Percentiles rank a stretch among this genome's conserved stretches.
These are phyloP conservation scores for Phytopythium vexans DNA, from an alignment of 352 stramenopile genomes.

Conservation along the genomic window DNA sequence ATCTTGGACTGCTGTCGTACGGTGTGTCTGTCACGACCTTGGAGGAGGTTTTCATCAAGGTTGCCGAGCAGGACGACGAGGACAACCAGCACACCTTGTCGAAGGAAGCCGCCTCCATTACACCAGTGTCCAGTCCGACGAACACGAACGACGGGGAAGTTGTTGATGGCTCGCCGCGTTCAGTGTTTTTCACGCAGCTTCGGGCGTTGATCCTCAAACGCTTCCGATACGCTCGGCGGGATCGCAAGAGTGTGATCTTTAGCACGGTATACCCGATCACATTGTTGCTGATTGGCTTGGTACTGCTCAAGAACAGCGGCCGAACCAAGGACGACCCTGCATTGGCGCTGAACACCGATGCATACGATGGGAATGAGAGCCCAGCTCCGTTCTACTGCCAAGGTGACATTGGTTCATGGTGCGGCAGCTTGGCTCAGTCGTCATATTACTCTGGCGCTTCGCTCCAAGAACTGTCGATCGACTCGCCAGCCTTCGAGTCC, in stretches of 20 bases:
- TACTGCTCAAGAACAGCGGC: constrained; percentile 32
- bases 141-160: neutral
- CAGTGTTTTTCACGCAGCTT: constrained; percentile 38
- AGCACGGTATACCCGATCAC: constrained; percentile 50
- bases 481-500: constrained; percentile 27
- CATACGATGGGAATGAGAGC: constrained; percentile 29
- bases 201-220: constrained; percentile 53
- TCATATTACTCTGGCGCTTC: too few relatives aligned
- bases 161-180: neutral
- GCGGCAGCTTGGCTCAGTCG: too few relatives aligned
- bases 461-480: neutral
- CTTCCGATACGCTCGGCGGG: constrained; percentile 49
- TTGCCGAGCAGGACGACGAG: constrained; percentile 40
- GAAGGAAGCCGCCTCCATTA: constrained; percentile 14
- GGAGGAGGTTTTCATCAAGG: constrained; percentile 79
- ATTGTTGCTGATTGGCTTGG: constrained; percentile 47
- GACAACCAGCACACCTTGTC: constrained; percentile 35
- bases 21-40: constrained; percentile 82
- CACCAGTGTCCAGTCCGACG: constrained; percentile 11
- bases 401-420: too few relatives aligned
- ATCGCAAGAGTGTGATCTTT: constrained; percentile 58
- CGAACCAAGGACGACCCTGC: constrained; percentile 38
- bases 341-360: constrained; percentile 31
- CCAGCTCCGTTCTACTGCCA: constrained; percentile 48
- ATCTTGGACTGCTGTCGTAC: constrained; percentile 39